These are phyloP conservation scores for Microsporum canis DNA, from an alignment of 2,329 filamentous ascomycete genomes.

Conservation along the genomic window DNA sequence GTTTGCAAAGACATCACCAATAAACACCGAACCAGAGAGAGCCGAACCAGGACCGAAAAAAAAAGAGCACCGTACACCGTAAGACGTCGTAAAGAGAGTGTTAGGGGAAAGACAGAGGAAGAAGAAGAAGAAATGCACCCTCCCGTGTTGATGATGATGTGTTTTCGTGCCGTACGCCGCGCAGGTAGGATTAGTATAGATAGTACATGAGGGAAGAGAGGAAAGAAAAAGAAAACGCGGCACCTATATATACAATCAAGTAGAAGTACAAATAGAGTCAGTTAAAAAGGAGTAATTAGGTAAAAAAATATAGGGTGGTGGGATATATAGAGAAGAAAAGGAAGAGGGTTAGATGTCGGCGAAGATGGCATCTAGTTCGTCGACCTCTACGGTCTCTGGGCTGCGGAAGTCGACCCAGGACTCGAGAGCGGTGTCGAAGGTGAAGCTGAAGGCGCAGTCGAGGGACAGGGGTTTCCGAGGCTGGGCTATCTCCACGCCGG, in stretches of 20 bases:
- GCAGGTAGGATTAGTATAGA: constrained; percentile 3
- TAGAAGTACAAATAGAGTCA: neutral
- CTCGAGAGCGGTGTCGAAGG: constrained; percentile 31
- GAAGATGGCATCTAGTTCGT: constrained; percentile 82
- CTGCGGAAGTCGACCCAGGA: constrained; percentile 55
- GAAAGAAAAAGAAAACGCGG: neutral
- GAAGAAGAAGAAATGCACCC: neutral
- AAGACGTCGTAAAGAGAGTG: neutral
- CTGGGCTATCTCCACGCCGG: neutral
- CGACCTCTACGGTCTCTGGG: constrained; percentile 81
- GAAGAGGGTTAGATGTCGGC: constrained; percentile 49
- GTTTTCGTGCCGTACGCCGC: neutral
- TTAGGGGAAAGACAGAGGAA: neutral
- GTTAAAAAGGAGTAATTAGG: neutral
- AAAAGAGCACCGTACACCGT: neutral
- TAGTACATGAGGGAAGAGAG: neutral
- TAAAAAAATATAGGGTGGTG: neutral
- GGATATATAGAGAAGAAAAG: neutral
- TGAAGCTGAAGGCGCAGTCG: constrained; percentile 25
- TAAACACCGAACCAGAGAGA: neutral
- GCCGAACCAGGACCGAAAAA: neutral
- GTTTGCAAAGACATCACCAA: too few relatives aligned
- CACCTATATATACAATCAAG: neutral
- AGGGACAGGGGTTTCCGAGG: constrained; percentile 5
- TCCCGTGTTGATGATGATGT: neutral